Conservation (phyloP, 495 filamentous ascomycete genomes). For the Aspergillus cavernicola region DNA sequence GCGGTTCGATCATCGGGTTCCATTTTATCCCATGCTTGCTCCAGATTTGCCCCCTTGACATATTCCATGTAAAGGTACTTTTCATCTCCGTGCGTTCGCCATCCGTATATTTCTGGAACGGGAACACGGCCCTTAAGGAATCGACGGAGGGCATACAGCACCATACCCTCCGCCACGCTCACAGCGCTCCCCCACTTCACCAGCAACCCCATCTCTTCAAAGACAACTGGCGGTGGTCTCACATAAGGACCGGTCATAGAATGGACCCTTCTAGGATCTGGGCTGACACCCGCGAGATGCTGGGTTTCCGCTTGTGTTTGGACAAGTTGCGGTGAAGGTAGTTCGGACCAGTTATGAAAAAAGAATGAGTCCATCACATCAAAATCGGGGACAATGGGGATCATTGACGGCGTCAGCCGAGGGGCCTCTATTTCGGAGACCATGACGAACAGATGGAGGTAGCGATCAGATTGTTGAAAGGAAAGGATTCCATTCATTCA, state of each 20-base stretch:
- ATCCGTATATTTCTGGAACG: slow-evolving; percentile 28
- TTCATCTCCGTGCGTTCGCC: slow-evolving; percentile 19
- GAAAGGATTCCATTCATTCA: too few relatives aligned
- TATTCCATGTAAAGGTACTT: slow-evolving; percentile 24
- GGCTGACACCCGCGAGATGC: slow-evolving; percentile 11
- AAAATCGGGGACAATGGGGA: too few relatives aligned
- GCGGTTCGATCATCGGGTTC: neutral
- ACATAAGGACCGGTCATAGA: slow-evolving; percentile 7
- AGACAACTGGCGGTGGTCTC: slow-evolving; percentile 20
- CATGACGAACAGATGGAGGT: too few relatives aligned
- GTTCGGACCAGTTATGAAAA: too few relatives aligned
- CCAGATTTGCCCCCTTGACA: slow-evolving; percentile 1
- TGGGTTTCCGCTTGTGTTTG: slow-evolving; percentile 10
- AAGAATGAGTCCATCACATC: too few relatives aligned
- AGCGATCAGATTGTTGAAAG: too few relatives aligned
- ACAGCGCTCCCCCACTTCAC: neutral
- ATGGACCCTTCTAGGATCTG: slow-evolving; percentile 2
- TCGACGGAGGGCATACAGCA: slow-evolving; percentile 21
- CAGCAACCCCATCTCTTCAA: neutral
- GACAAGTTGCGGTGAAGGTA: slow-evolving; percentile 19
- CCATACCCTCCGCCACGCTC: neutral
- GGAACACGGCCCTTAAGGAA: slow-evolving; percentile 21
- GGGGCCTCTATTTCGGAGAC: too few relatives aligned
- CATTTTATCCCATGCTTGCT: slow-evolving; percentile 4
- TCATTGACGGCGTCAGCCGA: too few relatives aligned